Evolutionary conservation across 2,329 filamentous ascomycete genomes (phyloP).

Genomic region (Trichophyton benhamiae): DNA sequence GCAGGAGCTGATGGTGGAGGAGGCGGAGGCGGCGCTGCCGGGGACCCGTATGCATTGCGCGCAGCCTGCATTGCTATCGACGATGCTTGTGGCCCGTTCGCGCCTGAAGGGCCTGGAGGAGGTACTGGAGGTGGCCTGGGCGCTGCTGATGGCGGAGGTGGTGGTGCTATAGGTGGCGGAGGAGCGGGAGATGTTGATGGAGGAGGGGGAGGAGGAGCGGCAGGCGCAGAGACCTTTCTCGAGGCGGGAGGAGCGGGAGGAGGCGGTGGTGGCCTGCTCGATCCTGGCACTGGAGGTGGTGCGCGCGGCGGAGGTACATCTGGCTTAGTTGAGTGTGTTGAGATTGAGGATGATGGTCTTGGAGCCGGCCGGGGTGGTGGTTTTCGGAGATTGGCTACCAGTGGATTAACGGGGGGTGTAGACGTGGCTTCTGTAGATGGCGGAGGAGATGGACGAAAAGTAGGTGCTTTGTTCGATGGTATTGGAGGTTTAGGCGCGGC

Average conservation of each 20-base stretch:
- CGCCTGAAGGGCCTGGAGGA: slow-evolving; percentile 26
- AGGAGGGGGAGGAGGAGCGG: slow-evolving; percentile 34
- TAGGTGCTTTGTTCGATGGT: slow-evolving; percentile 43
- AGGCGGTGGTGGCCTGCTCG: slow-evolving; percentile 41
- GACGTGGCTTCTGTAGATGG: slow-evolving; percentile 38
- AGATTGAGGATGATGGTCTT: slow-evolving; percentile 50
- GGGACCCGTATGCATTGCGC: slow-evolving; percentile 44
- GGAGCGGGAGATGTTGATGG: slow-evolving; percentile 29
- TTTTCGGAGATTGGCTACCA: slow-evolving; percentile 49
- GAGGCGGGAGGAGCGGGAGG: slow-evolving; percentile 34
- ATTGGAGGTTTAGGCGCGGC: slow-evolving; percentile 48
- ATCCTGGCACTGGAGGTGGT: slow-evolving; percentile 52
- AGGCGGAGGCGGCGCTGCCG: slow-evolving; percentile 31
- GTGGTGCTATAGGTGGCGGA: slow-evolving; percentile 27
- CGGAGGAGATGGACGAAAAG: slow-evolving; percentile 35
- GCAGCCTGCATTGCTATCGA: slow-evolving; percentile 49
- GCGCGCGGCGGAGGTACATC: slow-evolving; percentile 42
- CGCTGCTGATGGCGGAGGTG: slow-evolving; percentile 24
- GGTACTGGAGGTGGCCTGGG: slow-evolving; percentile 19
- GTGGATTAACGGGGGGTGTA: slow-evolving; percentile 41
- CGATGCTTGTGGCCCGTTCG: slow-evolving; percentile 30
- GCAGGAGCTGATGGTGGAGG: slow-evolving; percentile 24
- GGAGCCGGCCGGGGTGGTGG: slow-evolving; percentile 37
- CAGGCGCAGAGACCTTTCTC: slow-evolving; percentile 45
- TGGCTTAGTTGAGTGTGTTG: slow-evolving; percentile 39